Percentiles rank a stretch among this genome's conserved stretches.
Evolutionary conservation across 768 basidiomycete genomes (phyloP).

Genomic region (Serendipita sp.): DNA sequence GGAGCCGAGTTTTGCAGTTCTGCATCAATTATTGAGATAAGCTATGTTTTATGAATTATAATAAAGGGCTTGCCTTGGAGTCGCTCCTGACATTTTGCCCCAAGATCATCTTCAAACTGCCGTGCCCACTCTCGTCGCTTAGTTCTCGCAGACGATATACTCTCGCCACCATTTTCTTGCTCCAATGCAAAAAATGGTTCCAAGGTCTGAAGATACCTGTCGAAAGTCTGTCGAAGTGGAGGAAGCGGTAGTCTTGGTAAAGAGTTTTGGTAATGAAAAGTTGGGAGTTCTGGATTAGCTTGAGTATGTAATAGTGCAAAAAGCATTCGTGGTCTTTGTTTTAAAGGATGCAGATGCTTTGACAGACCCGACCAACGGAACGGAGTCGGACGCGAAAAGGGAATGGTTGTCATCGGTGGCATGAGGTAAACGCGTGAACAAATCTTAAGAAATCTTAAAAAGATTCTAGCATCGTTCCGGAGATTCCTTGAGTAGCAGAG

Average conservation of each 20-base stretch:
- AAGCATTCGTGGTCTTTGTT: neutral
- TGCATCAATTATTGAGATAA: constrained; percentile 16
- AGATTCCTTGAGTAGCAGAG: neutral
- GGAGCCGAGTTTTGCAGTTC: constrained; percentile 73
- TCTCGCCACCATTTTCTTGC: constrained; percentile 37
- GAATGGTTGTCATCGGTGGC: neutral
- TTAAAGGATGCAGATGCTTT: neutral
- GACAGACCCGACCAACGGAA: neutral
- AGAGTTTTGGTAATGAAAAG: constrained; percentile 15
- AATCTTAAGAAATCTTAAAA: neutral
- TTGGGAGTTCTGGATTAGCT: constrained; percentile 6
- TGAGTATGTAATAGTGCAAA: constrained; percentile 1
- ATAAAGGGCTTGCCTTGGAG: constrained; percentile 39
- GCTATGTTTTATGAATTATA: neutral
- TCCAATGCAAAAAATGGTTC: constrained; percentile 67
- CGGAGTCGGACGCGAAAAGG: neutral
- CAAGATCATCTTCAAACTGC: constrained; percentile 58
- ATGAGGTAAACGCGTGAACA: neutral
- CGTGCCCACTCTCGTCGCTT: constrained; percentile 42
- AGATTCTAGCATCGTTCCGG: neutral
- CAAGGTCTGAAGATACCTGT: constrained; percentile 62
- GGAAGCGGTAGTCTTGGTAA: constrained; percentile 73
- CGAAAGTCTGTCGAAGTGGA: constrained; percentile 53
- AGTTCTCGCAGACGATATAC: constrained; percentile 35
- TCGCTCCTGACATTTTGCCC: constrained; percentile 51